A percentile compares a stretch with the other conserved stretches of the same genome.
These are phyloP conservation scores for Aspergillus haitiensis DNA, from an alignment of 495 filamentous ascomycete genomes.

Conservation along the genomic window DNA sequence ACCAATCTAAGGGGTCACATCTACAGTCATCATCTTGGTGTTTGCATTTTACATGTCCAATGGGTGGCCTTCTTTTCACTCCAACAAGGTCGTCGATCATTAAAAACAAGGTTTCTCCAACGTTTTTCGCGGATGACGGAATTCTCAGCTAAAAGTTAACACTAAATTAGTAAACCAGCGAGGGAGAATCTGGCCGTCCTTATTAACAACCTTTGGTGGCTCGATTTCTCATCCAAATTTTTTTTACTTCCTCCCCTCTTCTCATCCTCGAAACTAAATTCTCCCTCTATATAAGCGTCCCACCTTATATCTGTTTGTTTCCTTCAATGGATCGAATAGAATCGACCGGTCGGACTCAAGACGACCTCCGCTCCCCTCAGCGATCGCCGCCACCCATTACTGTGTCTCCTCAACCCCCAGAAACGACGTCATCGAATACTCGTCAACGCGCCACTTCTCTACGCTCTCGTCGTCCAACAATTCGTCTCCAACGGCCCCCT, in stretches of 20 bases:
- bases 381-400: slow-evolving; percentile 13
- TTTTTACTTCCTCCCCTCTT: slow-evolving; percentile 2
- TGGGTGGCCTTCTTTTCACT: no score
- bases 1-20: no score
- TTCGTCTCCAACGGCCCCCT: slow-evolving; percentile 40
- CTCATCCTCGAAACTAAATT: slow-evolving; percentile 1
- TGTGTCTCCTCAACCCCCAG: slow-evolving; percentile 7
- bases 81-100: no score
- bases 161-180: no score
- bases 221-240: background rate
- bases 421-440: slow-evolving; percentile 21
- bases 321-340: slow-evolving; percentile 48
- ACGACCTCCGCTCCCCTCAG: slow-evolving; percentile 17
- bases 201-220: slow-evolving; percentile 5
- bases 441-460: slow-evolving; percentile 24
- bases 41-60: no score
- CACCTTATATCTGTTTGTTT: slow-evolving; percentile 4
- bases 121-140: no score
- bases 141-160: no score
- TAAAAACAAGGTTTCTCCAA: no score
- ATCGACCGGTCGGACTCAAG: slow-evolving; percentile 29
- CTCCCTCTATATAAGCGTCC: background rate
- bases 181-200: background rate
- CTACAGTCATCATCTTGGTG: no score
- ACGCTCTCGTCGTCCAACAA: slow-evolving; percentile 41